A percentile compares a stretch with the other conserved stretches of the same genome.
Evolutionary conservation across 495 filamentous ascomycete species (phyloP).

Genomic region (Astrocystis sublimbata): DNA sequence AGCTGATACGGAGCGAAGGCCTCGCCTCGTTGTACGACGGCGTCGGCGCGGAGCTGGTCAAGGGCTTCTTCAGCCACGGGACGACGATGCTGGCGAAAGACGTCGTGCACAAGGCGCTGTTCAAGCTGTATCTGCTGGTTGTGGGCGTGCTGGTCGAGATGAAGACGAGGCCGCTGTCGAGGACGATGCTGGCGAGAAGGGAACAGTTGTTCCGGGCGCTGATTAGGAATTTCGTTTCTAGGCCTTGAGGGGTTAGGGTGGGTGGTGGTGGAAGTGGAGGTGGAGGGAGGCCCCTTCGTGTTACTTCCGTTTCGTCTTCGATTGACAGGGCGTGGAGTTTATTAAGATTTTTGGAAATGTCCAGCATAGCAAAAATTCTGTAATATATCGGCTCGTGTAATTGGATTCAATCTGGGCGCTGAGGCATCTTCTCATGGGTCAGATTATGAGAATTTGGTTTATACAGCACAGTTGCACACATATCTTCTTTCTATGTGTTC

Average conservation of each 20-base stretch:
- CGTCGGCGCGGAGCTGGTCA: constrained; percentile 72
- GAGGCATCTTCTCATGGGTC: background rate
- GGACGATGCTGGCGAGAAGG: no score
- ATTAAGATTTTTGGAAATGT: no score
- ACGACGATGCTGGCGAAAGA: constrained; percentile 91
- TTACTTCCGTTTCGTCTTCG: no score
- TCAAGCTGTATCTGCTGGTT: constrained; percentile 64
- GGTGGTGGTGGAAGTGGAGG: no score
- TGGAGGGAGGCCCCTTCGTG: no score
- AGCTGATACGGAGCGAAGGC: constrained; percentile 69
- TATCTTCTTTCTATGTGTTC: background rate
- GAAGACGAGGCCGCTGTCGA: no score
- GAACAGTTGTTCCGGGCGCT: no score
- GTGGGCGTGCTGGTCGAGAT: constrained; percentile 36
- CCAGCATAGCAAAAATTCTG: background rate
- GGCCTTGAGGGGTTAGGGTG: no score
- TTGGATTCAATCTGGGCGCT: background rate
- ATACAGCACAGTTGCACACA: constrained; percentile 3
- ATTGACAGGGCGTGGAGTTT: no score
- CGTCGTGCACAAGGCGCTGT: constrained; percentile 69
- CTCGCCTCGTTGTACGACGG: constrained; percentile 73
- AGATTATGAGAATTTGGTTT: constrained; percentile 2
- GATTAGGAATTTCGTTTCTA: no score
- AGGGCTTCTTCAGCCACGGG: constrained; percentile 84
- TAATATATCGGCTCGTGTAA: constrained; percentile 2